Evolutionary conservation across 305 asterid species (phyloP).

Genomic region (Solanum hybrid): DNA sequence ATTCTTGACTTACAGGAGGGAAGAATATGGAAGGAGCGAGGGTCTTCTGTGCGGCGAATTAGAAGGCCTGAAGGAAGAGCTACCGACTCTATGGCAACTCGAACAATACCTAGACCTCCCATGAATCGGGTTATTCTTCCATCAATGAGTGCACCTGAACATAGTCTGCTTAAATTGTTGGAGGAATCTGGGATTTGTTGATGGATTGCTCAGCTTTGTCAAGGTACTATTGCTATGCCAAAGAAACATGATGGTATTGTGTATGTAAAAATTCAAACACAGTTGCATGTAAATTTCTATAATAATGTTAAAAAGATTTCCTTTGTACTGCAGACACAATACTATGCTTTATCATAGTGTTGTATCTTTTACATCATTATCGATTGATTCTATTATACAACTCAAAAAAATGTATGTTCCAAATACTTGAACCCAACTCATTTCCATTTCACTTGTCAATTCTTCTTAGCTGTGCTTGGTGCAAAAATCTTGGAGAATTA

Average conservation of each 20-base stretch:
- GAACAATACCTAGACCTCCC: slow-evolving; percentile 28
- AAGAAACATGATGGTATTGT: background rate
- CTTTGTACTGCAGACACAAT: background rate
- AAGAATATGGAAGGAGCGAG: slow-evolving; percentile 84
- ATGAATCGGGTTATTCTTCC: slow-evolving; percentile 50
- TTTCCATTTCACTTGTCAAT: background rate
- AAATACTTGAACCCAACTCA: background rate
- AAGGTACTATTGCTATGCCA: background rate
- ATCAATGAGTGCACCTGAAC: slow-evolving; percentile 75
- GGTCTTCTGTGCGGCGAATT: slow-evolving; percentile 26
- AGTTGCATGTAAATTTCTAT: background rate
- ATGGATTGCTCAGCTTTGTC: background rate
- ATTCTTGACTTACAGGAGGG: slow-evolving; percentile 40
- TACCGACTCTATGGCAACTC: slow-evolving; percentile 25
- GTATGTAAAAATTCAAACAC: background rate
- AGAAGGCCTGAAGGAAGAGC: slow-evolving; percentile 28
- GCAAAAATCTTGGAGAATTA: background rate
- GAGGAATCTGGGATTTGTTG: slow-evolving; percentile 58
- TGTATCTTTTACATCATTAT: background rate
- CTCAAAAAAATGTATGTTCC: background rate
- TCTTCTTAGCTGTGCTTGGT: background rate
- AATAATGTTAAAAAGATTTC: background rate
- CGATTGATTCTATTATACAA: background rate
- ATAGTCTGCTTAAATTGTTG: slow-evolving; percentile 50
- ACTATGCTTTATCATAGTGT: background rate